phyloP scores from a whole-genome alignment of 176 grass and related monocot species.

The Musa schizocarpa region DNA sequence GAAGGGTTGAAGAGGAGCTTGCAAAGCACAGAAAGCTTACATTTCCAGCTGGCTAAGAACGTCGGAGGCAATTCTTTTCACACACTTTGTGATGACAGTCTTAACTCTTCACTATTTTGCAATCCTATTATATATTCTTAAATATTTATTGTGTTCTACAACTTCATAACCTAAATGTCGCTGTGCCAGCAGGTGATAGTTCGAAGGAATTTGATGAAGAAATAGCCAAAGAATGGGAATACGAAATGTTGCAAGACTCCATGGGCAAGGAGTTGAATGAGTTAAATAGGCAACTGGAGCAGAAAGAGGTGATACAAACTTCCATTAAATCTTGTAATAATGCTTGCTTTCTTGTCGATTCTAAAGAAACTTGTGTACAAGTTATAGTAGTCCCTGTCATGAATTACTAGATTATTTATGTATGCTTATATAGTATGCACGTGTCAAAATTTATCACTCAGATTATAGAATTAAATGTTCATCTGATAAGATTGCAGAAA shows the following conservation, averaged over 20 bases:
- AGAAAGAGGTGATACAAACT: slow-evolving; percentile 68
- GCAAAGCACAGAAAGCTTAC: slow-evolving; percentile 67
- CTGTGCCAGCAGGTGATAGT: slow-evolving; percentile 31
- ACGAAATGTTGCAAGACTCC: slow-evolving; percentile 85
- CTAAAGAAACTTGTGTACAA: too few species aligned
- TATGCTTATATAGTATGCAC: too few species aligned
- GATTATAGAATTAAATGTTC: too few species aligned
- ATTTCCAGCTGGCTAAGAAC: slow-evolving; percentile 61
- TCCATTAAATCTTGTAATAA: neutral
- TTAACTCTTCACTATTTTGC: slow-evolving; percentile 1
- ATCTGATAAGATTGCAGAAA: too few species aligned
- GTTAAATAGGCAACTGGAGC: slow-evolving; percentile 78
- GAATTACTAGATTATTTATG: too few species aligned
- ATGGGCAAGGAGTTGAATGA: slow-evolving; percentile 95
- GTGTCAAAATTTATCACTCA: too few species aligned
- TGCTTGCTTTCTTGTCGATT: neutral
- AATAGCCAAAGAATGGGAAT: slow-evolving; percentile 89
- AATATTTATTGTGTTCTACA: too few species aligned
- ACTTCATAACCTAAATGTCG: neutral
- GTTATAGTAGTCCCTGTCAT: too few species aligned
- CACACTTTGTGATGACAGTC: slow-evolving; percentile 1
- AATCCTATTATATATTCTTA: neutral
- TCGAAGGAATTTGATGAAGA: slow-evolving; percentile 92
- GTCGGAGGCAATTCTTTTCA: slow-evolving; percentile 42
- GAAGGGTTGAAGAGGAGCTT: slow-evolving; percentile 97